Evolutionary conservation across 2,329 filamentous ascomycete species (phyloP).

Genomic region (Colletotrichum eleusines): DNA sequence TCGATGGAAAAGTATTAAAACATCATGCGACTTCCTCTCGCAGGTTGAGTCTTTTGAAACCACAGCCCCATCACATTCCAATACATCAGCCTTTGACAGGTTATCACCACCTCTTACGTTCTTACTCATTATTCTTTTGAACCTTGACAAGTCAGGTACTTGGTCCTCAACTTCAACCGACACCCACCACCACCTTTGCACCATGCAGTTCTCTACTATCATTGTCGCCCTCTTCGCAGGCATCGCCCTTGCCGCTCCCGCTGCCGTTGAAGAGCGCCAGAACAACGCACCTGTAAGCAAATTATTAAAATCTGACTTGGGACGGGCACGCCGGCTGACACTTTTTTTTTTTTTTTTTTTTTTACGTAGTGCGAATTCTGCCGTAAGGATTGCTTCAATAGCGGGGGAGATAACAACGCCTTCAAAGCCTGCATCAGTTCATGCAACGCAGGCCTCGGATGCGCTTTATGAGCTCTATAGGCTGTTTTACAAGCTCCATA

Average conservation of each 20-base stretch:
- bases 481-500: neutral
- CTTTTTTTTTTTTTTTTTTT: no score
- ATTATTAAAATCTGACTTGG: neutral
- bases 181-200: neutral
- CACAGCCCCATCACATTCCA: no score
- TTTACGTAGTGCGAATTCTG: neutral
- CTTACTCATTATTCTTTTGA: neutral
- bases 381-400: neutral
- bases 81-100: no score
- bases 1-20: neutral
- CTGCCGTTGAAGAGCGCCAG: neutral
- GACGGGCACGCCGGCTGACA: neutral
- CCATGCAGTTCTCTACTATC: neutral
- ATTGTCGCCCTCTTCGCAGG: constrained; percentile 1
- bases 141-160: neutral
- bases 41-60: neutral
- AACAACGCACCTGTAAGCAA: neutral
- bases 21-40: neutral
- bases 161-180: no score
- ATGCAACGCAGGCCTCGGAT: neutral
- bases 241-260: neutral
- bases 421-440: neutral
- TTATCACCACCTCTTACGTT: no score
- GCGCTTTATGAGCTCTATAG: neutral
- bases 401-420: no score